These are phyloP conservation scores for Podila verticillata DNA, from an alignment of 192 early-diverging fungal genomes.

Conservation along the genomic window DNA sequence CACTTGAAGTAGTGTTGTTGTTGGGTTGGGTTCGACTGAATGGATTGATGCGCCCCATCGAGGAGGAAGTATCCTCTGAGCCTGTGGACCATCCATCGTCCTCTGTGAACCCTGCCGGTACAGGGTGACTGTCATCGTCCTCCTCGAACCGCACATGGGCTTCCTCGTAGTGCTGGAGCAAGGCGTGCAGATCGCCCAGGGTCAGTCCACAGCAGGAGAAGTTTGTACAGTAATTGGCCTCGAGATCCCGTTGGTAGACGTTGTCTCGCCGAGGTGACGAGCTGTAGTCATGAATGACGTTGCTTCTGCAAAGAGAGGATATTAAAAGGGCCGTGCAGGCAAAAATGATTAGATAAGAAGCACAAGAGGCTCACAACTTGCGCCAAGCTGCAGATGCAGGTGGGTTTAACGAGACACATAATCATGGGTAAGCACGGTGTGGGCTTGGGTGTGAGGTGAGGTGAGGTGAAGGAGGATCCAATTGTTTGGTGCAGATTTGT, in stretches of 20 bases:
- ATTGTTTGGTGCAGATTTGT: not conserved
- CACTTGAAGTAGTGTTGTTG: not conserved
- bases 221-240: constrained; percentile 93
- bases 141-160: constrained; percentile 90
- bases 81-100: constrained; percentile 48
- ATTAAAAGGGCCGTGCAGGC: not conserved
- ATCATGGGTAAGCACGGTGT: not conserved
- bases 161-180: constrained; percentile 97
- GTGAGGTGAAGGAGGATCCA: no score
- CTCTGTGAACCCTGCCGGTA: constrained; percentile 41
- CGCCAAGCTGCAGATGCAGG: no score
- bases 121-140: constrained; percentile 62
- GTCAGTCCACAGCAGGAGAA: constrained; percentile 94
- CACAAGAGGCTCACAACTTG: not conserved
- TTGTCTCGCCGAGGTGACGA: constrained; percentile 43
- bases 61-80: constrained; percentile 11
- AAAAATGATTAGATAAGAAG: not conserved
- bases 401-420: not conserved
- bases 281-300: constrained; percentile 37
- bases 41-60: not conserved
- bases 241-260: constrained; percentile 72
- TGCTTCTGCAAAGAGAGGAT: not conserved
- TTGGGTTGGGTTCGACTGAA: not conserved
- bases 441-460: not conserved
- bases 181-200: constrained; percentile 91